Percentiles rank a stretch among this genome's conserved stretches.
Conservation (phyloP, 371 early-diverging fungal species). For the Ordospora pajunii region DNA sequence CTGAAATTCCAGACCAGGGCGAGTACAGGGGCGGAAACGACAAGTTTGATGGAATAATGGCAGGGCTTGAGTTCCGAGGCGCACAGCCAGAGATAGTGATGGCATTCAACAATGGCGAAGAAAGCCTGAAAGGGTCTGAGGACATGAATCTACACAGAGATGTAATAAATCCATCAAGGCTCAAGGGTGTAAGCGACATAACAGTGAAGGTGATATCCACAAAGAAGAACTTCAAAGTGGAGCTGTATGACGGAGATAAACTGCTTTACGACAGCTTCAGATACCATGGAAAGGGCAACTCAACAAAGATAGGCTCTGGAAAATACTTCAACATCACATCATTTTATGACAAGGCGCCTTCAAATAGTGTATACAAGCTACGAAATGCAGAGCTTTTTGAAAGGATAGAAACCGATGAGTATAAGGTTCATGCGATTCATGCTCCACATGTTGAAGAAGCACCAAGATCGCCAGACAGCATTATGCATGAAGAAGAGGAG, state of each 20-base stretch:
- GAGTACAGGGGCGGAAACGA: conserved; percentile 49
- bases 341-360: conserved; percentile 46
- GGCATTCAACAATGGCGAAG: conserved; percentile 55
- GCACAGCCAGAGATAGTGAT: conserved; percentile 48
- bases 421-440: conserved; percentile 39
- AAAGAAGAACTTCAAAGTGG: conserved; percentile 60
- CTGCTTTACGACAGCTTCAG: conserved; percentile 59
- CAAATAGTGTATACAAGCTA: conserved; percentile 49
- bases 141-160: conserved; percentile 53
- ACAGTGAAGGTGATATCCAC: conserved; percentile 60
- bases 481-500: conserved; percentile 50
- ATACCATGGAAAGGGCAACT: conserved; percentile 14
- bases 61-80: conserved; percentile 60
- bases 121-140: conserved; percentile 14
- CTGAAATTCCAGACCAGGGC: conserved; percentile 49
- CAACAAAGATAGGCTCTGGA: conserved; percentile 30
- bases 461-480: conserved; percentile 36
- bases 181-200: conserved; percentile 52
- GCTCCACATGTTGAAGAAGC: conserved; percentile 14
- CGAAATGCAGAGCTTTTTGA: conserved; percentile 36
- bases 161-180: conserved; percentile 54
- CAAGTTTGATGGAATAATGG: conserved; percentile 58
- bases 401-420: conserved; percentile 52
- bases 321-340: conserved; percentile 58
- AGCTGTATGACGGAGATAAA: conserved; percentile 56